A percentile compares a stretch with the other conserved stretches of the same genome.
These are phyloP conservation scores for Curvularia spicifera DNA, from an alignment of 2,329 filamentous ascomycete species.

Conservation along the genomic window DNA sequence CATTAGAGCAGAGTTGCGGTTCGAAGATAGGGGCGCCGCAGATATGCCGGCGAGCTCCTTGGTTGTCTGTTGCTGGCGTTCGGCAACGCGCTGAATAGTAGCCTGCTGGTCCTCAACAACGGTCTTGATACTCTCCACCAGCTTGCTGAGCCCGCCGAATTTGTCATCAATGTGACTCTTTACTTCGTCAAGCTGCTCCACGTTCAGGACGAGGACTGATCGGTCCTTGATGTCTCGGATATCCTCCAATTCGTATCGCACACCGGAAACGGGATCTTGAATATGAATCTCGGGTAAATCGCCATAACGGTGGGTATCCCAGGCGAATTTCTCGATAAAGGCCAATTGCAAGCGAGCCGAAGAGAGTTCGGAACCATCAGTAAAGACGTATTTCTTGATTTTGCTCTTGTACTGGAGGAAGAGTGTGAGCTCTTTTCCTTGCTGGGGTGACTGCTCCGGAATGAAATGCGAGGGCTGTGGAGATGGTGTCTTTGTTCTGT, in stretches of 20 bases:
- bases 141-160: slow-evolving; percentile 75
- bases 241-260: slow-evolving; percentile 96
- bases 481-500: slow-evolving; percentile 47
- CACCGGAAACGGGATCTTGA: slow-evolving; percentile 91
- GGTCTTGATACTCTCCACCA: slow-evolving; percentile 86
- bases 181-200: slow-evolving; percentile 92
- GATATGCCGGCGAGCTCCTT: slow-evolving; percentile 80
- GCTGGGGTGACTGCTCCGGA: slow-evolving; percentile 68
- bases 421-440: slow-evolving; percentile 86
- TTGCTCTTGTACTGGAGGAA: slow-evolving; percentile 97
- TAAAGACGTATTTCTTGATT: slow-evolving; percentile 92
- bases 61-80: slow-evolving; percentile 86
- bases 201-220: slow-evolving; percentile 91
- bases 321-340: slow-evolving; percentile 98
- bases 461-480: slow-evolving; percentile 54
- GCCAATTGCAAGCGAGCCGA: slow-evolving; percentile 89
- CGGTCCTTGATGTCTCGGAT: slow-evolving; percentile 91
- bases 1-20: slow-evolving; percentile 45
- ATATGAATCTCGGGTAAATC: slow-evolving; percentile 98
- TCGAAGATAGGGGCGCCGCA: slow-evolving; percentile 51
- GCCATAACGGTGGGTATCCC: slow-evolving; percentile 96
- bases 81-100: slow-evolving; percentile 84
- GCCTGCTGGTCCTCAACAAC: slow-evolving; percentile 82
- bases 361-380: slow-evolving; percentile 84
- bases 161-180: slow-evolving; percentile 96